Conservation (phyloP, 2,329 filamentous ascomycete genomes). For the Alternaria triticina region DNA sequence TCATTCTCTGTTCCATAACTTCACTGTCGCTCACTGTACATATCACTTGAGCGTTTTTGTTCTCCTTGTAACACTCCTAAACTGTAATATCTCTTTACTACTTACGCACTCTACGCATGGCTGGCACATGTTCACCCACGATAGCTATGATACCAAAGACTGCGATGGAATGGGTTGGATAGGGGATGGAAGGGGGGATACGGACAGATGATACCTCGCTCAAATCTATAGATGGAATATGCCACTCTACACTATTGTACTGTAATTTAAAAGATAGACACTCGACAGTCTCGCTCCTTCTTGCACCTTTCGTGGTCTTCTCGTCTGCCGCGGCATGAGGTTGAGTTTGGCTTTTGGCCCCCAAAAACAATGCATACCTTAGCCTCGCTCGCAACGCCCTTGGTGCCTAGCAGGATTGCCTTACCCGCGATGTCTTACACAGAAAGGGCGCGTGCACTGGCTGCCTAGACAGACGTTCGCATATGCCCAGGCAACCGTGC, state of each 20-base stretch:
- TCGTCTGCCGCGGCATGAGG: background rate
- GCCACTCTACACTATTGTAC: background rate
- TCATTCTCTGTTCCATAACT: constrained; percentile 24
- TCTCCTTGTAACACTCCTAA: constrained; percentile 8
- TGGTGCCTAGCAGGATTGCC: background rate
- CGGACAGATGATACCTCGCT: constrained; percentile 17
- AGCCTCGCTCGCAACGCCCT: background rate
- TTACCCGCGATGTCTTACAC: background rate
- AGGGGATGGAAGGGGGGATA: background rate
- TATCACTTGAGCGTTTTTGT: constrained; percentile 6
- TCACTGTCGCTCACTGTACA: constrained; percentile 8
- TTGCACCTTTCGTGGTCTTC: background rate
- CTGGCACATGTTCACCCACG: constrained; percentile 26
- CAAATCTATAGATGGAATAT: constrained; percentile 11
- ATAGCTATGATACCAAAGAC: constrained; percentile 13
- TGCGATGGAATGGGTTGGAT: background rate
- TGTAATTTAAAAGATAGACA: background rate
- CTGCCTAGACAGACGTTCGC: constrained; percentile 2
- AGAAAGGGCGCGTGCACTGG: background rate
- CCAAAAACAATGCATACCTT: background rate
- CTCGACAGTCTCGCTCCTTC: background rate
- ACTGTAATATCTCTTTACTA: constrained; percentile 12
- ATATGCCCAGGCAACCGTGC: constrained; percentile 1
- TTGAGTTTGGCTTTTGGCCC: constrained; percentile 12
- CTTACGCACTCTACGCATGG: constrained; percentile 16